A percentile compares a stretch with the other conserved stretches of the same genome.
Evolutionary conservation across 352 stramenopile species (phyloP).

Genomic region (Thraustochytrium striatum): DNA sequence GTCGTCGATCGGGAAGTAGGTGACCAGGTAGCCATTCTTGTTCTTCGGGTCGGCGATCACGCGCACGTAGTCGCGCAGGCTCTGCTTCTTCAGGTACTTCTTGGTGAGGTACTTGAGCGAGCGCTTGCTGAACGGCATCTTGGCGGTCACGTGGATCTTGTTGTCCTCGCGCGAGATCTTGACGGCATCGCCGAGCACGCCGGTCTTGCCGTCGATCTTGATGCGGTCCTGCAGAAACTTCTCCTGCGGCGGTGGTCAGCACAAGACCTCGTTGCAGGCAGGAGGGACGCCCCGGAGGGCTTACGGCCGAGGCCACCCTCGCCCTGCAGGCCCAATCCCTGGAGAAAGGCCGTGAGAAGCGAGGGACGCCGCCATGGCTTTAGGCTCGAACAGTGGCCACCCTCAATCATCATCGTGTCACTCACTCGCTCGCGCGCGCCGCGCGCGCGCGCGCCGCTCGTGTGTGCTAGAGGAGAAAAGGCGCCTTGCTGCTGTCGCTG

Average conservation of each 20-base stretch:
- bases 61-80: slow-evolving; percentile 98
- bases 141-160: slow-evolving; percentile 88
- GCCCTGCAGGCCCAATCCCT: no score
- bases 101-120: slow-evolving; percentile 99
- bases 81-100: slow-evolving; percentile 99
- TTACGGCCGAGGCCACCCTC: no score
- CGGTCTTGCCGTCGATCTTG: slow-evolving; percentile 97
- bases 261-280: no score
- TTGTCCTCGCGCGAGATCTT: slow-evolving; percentile 93
- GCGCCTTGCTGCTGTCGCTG: neutral
- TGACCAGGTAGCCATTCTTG: slow-evolving; percentile 71
- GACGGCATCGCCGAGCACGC: slow-evolving; percentile 87
- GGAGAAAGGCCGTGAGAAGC: slow-evolving; percentile 16
- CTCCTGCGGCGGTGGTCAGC: slow-evolving; percentile 64
- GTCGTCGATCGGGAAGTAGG: slow-evolving; percentile 41
- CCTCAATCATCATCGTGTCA: no score
- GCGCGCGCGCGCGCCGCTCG: neutral
- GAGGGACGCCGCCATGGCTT: slow-evolving; percentile 22
- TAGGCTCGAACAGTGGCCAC: neutral
- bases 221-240: slow-evolving; percentile 99
- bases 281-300: no score
- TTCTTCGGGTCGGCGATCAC: slow-evolving; percentile 97
- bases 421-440: neutral
- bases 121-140: slow-evolving; percentile 95
- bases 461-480: neutral